These are phyloP conservation scores for Boletus vinaceobasis DNA, from an alignment of 768 basidiomycete species.

Conservation along the genomic window DNA sequence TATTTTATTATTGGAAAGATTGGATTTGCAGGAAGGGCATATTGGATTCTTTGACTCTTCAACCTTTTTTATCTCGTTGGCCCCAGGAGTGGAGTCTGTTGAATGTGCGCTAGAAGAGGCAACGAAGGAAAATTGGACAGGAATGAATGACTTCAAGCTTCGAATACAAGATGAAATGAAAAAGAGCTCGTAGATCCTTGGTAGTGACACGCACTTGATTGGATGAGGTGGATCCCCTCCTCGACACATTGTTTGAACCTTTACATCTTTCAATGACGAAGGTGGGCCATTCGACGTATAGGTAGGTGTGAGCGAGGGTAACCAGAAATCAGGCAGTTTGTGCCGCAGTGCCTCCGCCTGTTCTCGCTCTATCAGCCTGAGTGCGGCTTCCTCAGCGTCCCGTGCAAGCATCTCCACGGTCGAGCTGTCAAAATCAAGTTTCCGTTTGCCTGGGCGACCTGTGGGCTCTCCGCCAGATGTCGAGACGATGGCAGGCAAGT, in stretches of 20 bases:
- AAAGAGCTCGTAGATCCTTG: neutral
- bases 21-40: conserved; percentile 87
- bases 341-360: conserved; percentile 79
- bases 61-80: conserved; percentile 35
- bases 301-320: conserved; percentile 88
- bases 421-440: conserved; percentile 77
- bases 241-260: conserved; percentile 85
- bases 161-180: conserved; percentile 3
- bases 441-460: conserved; percentile 72
- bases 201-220: conserved; percentile 54
- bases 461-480: conserved; percentile 37
- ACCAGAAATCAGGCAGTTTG: conserved; percentile 97
- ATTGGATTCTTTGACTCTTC: conserved; percentile 63
- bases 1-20: conserved; percentile 72
- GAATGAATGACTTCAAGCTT: conserved; percentile 79
- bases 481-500: conserved; percentile 30
- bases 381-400: conserved; percentile 87
- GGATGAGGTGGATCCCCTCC: conserved; percentile 77
- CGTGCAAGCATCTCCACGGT: conserved; percentile 66
- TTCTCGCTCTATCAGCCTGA: conserved; percentile 78
- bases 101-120: conserved; percentile 38
- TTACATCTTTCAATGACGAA: conserved; percentile 70
- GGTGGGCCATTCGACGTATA: conserved; percentile 61
- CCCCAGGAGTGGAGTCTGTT: conserved; percentile 37
- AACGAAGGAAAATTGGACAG: conserved; percentile 72